phyloP scores from a whole-genome alignment of 2,329 filamentous ascomycete species.

The Knufia petricola region DNA sequence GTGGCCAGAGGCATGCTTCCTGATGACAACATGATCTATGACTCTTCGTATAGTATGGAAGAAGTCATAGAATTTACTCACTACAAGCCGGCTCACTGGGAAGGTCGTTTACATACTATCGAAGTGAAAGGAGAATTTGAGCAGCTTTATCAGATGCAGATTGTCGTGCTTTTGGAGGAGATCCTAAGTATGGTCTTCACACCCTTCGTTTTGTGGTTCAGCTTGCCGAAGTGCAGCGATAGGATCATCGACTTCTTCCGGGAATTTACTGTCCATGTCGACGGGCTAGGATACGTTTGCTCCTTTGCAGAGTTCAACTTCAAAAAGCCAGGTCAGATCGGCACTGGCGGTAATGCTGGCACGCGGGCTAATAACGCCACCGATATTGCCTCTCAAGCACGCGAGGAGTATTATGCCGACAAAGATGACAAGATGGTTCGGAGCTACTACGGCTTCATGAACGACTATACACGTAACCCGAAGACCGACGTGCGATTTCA shows the following conservation, averaged over 20 bases:
- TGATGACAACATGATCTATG: constrained; percentile 80
- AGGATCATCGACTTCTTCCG: constrained; percentile 96
- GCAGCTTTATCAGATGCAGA: constrained; percentile 80
- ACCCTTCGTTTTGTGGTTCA: constrained; percentile 78
- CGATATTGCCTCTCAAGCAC: constrained; percentile 30
- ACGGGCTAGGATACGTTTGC: constrained; percentile 90
- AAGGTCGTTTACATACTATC: constrained; percentile 79
- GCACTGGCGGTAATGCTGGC: constrained; percentile 6
- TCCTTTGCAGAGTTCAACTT: constrained; percentile 98
- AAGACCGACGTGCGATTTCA: constrained; percentile 56
- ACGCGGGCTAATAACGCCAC: constrained; percentile 3
- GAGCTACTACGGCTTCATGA: constrained; percentile 88
- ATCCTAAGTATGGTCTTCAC: constrained; percentile 86
- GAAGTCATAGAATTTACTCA: constrained; percentile 90
- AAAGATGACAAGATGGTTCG: constrained; percentile 99
- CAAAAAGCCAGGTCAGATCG: constrained; percentile 62
- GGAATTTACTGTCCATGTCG: constrained; percentile 93
- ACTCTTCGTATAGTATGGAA: constrained; percentile 78
- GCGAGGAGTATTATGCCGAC: constrained; percentile 80
- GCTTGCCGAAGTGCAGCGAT: constrained; percentile 78
- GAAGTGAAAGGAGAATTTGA: constrained; percentile 89
- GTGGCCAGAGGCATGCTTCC: constrained; percentile 73
- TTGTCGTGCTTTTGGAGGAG: constrained; percentile 86
- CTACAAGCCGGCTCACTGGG: constrained; percentile 84
- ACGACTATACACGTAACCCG: constrained; percentile 75